Base-by-base conservation (phyloP, 305 asterid species). In the Fraxinus sp. region DNA sequence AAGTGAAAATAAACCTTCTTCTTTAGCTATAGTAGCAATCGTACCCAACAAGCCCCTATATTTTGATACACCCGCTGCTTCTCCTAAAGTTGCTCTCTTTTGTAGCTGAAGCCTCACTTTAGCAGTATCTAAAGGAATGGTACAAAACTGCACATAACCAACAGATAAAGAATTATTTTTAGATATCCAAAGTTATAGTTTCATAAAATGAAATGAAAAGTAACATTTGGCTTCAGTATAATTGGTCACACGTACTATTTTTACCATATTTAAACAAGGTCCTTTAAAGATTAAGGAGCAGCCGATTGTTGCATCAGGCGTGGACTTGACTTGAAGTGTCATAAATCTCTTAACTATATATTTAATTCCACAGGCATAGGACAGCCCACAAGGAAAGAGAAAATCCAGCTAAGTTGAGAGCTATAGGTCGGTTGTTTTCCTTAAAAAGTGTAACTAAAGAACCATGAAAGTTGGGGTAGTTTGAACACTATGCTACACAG, bases 91-190 rank as follows among this genome's bases (percentile, higher is more conserved):
- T 83, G 89, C 87, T 85, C 88, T 91, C 93, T 92, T 94, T 86
- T 94, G 97, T 77, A 94, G 91, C 86, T 94, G 98, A 82, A 94
- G 94, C 93, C 98, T 87, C 73, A 94, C 98, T 92, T 94, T 94
- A 41, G 98, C 97, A 44, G 87, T 90, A 83, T 94, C 98, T 75
- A 94, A 87, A 70, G 98, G 98, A 82, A 94, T 86, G 57, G 98
- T 94, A 87, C 94, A 93, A 55, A 91, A 81, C 98, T 93, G 91
- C 92, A 86, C 78, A 80, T 68, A 35, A 85, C 71, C 83, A 85
- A 77, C 77, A 77, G 68, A 71, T 33, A 33, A 82, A 79, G 71
- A 37, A 39, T 81, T 81, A 81, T 77, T 68, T 74, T 18, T 8
- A 78, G 62, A 18, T 64, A 77, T 74, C 52, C 18, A 30, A 78